Evolutionary conservation across 257 asterid species (phyloP).

Genomic region (Petrea volubilis): DNA sequence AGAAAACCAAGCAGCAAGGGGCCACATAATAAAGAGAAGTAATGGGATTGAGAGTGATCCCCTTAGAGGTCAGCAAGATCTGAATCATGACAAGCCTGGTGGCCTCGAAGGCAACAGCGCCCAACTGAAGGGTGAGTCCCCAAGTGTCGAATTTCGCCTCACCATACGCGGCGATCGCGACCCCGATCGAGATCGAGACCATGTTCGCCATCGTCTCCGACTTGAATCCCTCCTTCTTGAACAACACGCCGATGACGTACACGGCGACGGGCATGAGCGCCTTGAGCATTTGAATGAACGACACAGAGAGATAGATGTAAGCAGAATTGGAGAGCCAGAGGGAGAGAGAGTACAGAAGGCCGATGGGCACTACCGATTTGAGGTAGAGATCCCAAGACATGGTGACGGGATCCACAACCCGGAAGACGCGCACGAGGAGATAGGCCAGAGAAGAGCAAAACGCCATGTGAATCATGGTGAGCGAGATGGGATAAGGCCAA

Average conservation of each 20-base stretch:
- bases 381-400: constrained; percentile 36
- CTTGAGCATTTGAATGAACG: constrained; percentile 28
- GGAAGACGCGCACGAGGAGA: constrained; percentile 23
- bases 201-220: constrained; percentile 34
- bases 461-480: too few relatives aligned
- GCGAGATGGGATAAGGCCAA: constrained; percentile 31
- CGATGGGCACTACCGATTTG: constrained; percentile 33
- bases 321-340: constrained; percentile 31
- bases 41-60: constrained; percentile 30
- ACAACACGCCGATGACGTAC: constrained; percentile 23
- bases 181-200: constrained; percentile 34
- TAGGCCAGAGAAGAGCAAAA: constrained; percentile 27
- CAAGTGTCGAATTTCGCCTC: constrained; percentile 29
- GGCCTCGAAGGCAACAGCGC: constrained; percentile 30
- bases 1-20: constrained; percentile 29
- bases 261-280: constrained; percentile 35
- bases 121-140: constrained; percentile 25
- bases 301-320: constrained; percentile 29
- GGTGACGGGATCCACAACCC: constrained; percentile 28
- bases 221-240: constrained; percentile 23
- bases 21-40: constrained; percentile 32
- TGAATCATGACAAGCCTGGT: constrained; percentile 33
- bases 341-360: constrained; percentile 24
- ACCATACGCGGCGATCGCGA: constrained; percentile 29
- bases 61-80: constrained; percentile 24